Conservation (phyloP, 768 basidiomycete genomes). For the Leccinum imitatum region DNA sequence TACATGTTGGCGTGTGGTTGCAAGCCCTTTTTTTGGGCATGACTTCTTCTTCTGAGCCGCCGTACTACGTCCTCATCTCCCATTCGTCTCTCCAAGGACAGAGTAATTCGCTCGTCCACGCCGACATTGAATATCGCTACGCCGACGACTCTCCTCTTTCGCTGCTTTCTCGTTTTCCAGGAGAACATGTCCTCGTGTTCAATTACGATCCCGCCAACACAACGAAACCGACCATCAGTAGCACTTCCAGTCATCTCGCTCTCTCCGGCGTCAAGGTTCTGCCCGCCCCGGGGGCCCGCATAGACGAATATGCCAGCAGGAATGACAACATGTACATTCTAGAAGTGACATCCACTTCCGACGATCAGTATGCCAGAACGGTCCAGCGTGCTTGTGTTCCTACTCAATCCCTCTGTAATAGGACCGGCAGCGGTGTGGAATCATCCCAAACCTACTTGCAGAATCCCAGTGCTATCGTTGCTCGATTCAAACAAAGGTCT, state of each 20-base stretch:
- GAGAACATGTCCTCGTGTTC: conserved; percentile 74
- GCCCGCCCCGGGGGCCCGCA: conserved; percentile 71
- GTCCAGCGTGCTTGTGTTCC: neutral
- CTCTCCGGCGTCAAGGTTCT: conserved; percentile 62
- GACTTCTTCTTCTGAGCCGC: conserved; percentile 36
- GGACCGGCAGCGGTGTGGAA: conserved; percentile 19
- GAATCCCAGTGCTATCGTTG: conserved; percentile 50
- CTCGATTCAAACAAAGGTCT: conserved; percentile 71
- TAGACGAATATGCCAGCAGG: conserved; percentile 45
- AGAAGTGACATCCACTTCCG: conserved; percentile 53
- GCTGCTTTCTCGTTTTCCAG: conserved; percentile 55
- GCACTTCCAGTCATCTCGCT: conserved; percentile 46
- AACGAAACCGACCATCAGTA: conserved; percentile 48
- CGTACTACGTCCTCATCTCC: conserved; percentile 70
- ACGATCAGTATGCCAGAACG: conserved; percentile 41
- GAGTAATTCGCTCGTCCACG: conserved; percentile 49
- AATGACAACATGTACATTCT: conserved; percentile 77
- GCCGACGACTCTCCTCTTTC: conserved; percentile 73
- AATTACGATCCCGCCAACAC: conserved; percentile 55
- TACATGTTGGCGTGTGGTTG: conserved; percentile 13
- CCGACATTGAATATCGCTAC: conserved; percentile 78
- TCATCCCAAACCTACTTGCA: conserved; percentile 30
- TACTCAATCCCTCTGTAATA: conserved; percentile 10
- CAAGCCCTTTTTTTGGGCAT: conserved; percentile 4
- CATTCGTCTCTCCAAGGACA: conserved; percentile 48